Percentiles rank a stretch among this genome's conserved stretches.
These are phyloP conservation scores for Phytopythium boreale DNA, from an alignment of 352 stramenopile genomes.

Conservation along the genomic window DNA sequence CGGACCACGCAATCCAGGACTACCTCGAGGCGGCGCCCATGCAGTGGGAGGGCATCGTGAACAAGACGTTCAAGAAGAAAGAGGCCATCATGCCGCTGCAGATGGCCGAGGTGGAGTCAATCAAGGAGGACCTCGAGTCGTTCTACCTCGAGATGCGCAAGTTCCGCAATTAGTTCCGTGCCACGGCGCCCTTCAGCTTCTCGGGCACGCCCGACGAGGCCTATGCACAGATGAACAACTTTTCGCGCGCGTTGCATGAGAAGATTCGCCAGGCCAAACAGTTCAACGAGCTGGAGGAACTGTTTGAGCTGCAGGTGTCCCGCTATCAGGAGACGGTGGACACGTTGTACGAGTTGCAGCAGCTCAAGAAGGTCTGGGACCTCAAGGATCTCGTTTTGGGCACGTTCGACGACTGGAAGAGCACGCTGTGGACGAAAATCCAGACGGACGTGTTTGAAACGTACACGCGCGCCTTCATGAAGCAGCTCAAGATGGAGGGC, in stretches of 20 bases:
- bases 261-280: constrained; percentile 83
- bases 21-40: constrained; percentile 96
- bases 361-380: constrained; percentile 88
- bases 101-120: constrained; percentile 93
- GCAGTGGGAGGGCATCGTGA: constrained; percentile 97
- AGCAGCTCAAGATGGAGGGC: constrained; percentile 82
- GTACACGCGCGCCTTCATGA: constrained; percentile 79
- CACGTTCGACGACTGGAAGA: constrained; percentile 88
- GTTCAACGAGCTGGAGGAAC: constrained; percentile 84
- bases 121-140: constrained; percentile 92
- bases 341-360: constrained; percentile 81
- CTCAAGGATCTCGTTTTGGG: constrained; percentile 77
- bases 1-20: constrained; percentile 75
- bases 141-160: constrained; percentile 94
- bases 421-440: constrained; percentile 75
- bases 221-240: constrained; percentile 83
- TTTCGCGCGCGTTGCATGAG: constrained; percentile 58
- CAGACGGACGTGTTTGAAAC: constrained; percentile 79
- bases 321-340: constrained; percentile 90
- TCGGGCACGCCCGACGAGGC: constrained; percentile 73
- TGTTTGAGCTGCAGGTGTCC: constrained; percentile 86
- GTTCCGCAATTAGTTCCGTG: constrained; percentile 94
- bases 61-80: constrained; percentile 98
- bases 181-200: constrained; percentile 94
- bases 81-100: constrained; percentile 97